Percentiles rank a stretch among this genome's conserved stretches.
phyloP scores from a whole-genome alignment of 2,329 filamentous ascomycete genomes.

The Botrytis fabae region DNA sequence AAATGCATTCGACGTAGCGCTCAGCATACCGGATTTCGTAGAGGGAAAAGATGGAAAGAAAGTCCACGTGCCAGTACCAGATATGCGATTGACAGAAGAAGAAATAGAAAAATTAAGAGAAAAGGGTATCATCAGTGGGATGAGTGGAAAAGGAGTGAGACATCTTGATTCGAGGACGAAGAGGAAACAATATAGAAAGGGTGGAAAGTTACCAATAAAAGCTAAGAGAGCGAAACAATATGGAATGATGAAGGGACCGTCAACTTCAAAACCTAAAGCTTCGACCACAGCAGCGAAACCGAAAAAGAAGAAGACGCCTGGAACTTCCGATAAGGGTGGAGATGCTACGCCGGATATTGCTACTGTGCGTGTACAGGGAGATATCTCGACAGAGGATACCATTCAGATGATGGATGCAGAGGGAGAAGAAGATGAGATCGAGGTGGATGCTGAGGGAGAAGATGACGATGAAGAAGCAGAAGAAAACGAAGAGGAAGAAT shows the following conservation, averaged over 20 bases:
- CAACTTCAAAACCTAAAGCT: slow-evolving; percentile 13
- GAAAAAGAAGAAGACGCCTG: slow-evolving; percentile 1
- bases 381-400: slow-evolving; percentile 13
- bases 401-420: slow-evolving; percentile 8
- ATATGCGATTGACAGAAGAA: slow-evolving; percentile 35
- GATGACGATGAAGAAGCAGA: slow-evolving; percentile 12
- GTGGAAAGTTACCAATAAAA: slow-evolving; percentile 2
- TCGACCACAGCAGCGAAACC: not conserved
- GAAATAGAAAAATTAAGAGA: slow-evolving; percentile 30
- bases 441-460: slow-evolving; percentile 8
- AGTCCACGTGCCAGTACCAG: slow-evolving; percentile 36
- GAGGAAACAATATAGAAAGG: slow-evolving; percentile 24
- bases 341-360: not conserved
- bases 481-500: not conserved
- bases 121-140: slow-evolving; percentile 20
- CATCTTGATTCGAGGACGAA: slow-evolving; percentile 24
- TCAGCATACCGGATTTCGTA: slow-evolving; percentile 42
- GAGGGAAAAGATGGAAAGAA: slow-evolving; percentile 30
- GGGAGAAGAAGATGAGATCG: not conserved
- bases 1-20: slow-evolving; percentile 48
- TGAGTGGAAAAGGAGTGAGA: slow-evolving; percentile 25
- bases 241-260: slow-evolving; percentile 21
- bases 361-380: not conserved
- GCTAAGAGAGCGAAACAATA: slow-evolving; percentile 13
- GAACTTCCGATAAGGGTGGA: not conserved